A percentile compares a stretch with the other conserved stretches of the same genome.
phyloP scores from a whole-genome alignment of 2,329 filamentous ascomycete genomes.

The Curvularia sp. region DNA sequence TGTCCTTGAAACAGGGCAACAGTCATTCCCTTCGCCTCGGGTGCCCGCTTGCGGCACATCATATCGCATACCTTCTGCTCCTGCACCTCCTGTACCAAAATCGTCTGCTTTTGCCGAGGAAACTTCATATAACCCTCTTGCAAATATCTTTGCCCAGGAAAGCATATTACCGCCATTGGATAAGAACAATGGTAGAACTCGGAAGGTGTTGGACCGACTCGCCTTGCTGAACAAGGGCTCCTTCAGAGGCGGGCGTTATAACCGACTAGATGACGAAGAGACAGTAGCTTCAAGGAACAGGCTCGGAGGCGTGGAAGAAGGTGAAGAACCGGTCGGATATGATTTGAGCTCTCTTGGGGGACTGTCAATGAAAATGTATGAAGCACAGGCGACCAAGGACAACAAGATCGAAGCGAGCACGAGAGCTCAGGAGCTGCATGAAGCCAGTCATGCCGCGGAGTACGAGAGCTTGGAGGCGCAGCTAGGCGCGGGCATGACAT shows the following conservation, averaged over 20 bases:
- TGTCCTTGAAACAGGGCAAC: conserved; percentile 32
- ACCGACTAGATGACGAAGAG: conserved; percentile 46
- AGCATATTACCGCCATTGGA: conserved; percentile 25
- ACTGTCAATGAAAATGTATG: conserved; percentile 39
- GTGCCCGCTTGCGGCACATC: conserved; percentile 37
- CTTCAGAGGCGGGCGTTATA: conserved; percentile 34
- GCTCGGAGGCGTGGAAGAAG: conserved; percentile 40
- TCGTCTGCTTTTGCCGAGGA: conserved; percentile 41
- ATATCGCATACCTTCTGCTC: conserved; percentile 41
- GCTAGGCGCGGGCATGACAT: conserved; percentile 49
- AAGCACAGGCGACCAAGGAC: conserved; percentile 16
- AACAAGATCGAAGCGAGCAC: conserved; percentile 26
- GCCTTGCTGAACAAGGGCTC: conserved; percentile 36
- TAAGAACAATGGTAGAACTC: conserved; percentile 36
- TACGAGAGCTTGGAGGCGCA: conserved; percentile 46
- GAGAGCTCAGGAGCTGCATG: conserved; percentile 32
- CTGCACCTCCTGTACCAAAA: conserved; percentile 36
- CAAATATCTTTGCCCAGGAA: conserved; percentile 30
- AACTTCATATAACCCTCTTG: conserved; percentile 40
- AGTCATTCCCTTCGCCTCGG: conserved; percentile 43
- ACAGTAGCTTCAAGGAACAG: conserved; percentile 16
- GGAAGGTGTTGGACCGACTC: conserved; percentile 42
- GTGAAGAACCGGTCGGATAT: conserved; percentile 38
- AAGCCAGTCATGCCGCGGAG: conserved; percentile 47
- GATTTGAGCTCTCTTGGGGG: conserved; percentile 42